Evolutionary conservation across 176 grass and related monocot species (phyloP).

Genomic region (Cocos nucifera): DNA sequence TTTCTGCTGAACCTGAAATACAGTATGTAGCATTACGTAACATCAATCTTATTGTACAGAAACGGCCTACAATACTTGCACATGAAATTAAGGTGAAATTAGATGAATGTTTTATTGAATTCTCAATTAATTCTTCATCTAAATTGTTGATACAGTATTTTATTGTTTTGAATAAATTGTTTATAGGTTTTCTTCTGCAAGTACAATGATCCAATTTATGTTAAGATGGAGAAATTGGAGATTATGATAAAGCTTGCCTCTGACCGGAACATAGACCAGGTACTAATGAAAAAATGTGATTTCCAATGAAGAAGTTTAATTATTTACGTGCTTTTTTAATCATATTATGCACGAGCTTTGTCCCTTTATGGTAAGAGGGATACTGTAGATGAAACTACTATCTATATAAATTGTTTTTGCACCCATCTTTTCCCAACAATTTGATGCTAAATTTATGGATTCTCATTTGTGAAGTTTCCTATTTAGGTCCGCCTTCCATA

Average conservation of each 20-base stretch:
- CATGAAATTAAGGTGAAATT: conserved; percentile 92
- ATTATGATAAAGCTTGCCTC: conserved; percentile 99
- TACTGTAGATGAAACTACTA: too few species aligned
- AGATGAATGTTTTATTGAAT: conserved; percentile 17
- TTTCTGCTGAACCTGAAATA: conserved; percentile 96
- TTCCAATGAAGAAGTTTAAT: too few species aligned
- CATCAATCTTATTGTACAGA: conserved; percentile 99
- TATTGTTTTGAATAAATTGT: background rate
- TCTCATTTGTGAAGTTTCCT: too few species aligned
- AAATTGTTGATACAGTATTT: too few species aligned
- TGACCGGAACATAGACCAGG: conserved; percentile 94
- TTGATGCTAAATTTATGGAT: too few species aligned
- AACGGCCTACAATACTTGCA: conserved; percentile 95
- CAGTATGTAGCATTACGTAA: conserved; percentile 96
- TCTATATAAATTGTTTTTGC: too few species aligned
- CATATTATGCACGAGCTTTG: too few species aligned
- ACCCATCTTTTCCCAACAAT: too few species aligned
- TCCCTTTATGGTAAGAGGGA: too few species aligned
- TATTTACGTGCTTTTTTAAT: too few species aligned
- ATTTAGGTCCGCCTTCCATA: too few species aligned
- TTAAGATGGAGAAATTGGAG: conserved; percentile 98
- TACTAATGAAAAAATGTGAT: conserved; percentile 8
- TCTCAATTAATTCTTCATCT: background rate
- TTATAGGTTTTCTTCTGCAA: conserved; percentile 99
- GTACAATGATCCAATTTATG: conserved; percentile 95